Conservation (phyloP, 257 asterid species). For the Linaria vulgaris region DNA sequence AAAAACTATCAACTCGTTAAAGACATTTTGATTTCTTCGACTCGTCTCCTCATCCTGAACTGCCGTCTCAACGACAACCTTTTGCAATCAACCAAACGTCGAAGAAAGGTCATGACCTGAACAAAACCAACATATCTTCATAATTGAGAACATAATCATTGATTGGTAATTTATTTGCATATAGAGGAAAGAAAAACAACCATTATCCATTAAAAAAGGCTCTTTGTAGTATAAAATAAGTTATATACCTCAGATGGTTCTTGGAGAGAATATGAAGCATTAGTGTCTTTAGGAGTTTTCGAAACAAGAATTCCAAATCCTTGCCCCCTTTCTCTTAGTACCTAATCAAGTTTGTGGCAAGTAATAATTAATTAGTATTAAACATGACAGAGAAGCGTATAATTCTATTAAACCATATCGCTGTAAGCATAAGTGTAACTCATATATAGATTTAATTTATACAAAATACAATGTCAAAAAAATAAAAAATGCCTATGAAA, state of each 20-base stretch:
- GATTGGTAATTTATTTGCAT: too few relatives aligned
- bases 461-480: too few relatives aligned
- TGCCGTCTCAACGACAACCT: constrained; percentile 40
- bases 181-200: too few relatives aligned
- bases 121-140: neutral
- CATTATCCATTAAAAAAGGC: too few relatives aligned
- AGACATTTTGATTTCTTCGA: constrained; percentile 48
- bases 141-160: too few relatives aligned
- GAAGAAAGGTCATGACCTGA: constrained; percentile 76
- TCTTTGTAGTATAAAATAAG: too few relatives aligned
- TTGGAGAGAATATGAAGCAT: constrained; percentile 71
- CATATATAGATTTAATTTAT: too few relatives aligned
- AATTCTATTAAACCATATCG: too few relatives aligned
- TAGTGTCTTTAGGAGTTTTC: constrained; percentile 75
- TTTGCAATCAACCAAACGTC: constrained; percentile 74
- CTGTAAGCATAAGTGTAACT: too few relatives aligned
- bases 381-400: too few relatives aligned
- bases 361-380: constrained; percentile 6
- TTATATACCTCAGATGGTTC: constrained; percentile 71
- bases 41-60: constrained; percentile 42
- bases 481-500: too few relatives aligned
- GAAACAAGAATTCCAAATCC: constrained; percentile 89
- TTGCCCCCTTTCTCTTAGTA: constrained; percentile 58
- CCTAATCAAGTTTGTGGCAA: constrained; percentile 21
- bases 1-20: constrained; percentile 34